These are phyloP conservation scores for Rhodotorula sp. DNA, from an alignment of 1,284 basidiomycete genomes.

Conservation along the genomic window DNA sequence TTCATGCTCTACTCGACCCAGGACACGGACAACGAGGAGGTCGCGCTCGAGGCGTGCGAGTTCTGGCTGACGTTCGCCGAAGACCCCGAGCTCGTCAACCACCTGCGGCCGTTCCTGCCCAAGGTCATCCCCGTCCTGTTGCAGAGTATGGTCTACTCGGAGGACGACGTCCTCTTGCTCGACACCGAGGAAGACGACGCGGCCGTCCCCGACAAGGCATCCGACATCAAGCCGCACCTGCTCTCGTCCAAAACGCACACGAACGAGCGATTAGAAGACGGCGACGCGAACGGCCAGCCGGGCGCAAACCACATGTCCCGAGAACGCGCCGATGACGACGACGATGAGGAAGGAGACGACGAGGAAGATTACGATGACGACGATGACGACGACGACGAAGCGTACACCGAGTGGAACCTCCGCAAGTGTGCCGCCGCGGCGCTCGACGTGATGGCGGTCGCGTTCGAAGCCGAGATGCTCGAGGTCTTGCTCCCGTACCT, in stretches of 20 bases:
- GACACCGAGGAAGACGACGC: conserved; percentile 84
- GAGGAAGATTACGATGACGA: conserved; percentile 81
- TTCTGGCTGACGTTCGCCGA: conserved; percentile 99
- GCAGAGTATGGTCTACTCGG: conserved; percentile 96
- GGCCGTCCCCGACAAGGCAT: conserved; percentile 75
- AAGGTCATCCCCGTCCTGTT: conserved; percentile 90
- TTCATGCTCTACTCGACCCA: conserved; percentile 99
- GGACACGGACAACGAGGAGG: conserved; percentile 82
- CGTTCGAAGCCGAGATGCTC: conserved; percentile 81
- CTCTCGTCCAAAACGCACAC: conserved; percentile 76
- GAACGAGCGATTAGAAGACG: conserved; percentile 44
- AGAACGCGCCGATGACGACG: conserved; percentile 52
- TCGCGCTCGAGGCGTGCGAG: conserved; percentile 96
- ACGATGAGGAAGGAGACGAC: conserved; percentile 77
- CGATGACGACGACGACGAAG: conserved; percentile 92
- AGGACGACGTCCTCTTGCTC: conserved; percentile 92
- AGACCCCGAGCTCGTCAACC: conserved; percentile 77
- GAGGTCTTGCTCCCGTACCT: conserved; percentile 84
- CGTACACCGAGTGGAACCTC: conserved; percentile 98
- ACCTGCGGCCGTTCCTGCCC: conserved; percentile 77
- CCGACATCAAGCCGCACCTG: conserved; percentile 93
- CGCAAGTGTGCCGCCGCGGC: conserved; percentile 98
- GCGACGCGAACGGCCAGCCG: conserved; percentile 10
- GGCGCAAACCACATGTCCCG: conserved; percentile 19
- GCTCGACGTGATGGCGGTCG: conserved; percentile 91